These are phyloP conservation scores for Microbotryum scabiosae DNA, from an alignment of 1,284 basidiomycete genomes.

Conservation along the genomic window DNA sequence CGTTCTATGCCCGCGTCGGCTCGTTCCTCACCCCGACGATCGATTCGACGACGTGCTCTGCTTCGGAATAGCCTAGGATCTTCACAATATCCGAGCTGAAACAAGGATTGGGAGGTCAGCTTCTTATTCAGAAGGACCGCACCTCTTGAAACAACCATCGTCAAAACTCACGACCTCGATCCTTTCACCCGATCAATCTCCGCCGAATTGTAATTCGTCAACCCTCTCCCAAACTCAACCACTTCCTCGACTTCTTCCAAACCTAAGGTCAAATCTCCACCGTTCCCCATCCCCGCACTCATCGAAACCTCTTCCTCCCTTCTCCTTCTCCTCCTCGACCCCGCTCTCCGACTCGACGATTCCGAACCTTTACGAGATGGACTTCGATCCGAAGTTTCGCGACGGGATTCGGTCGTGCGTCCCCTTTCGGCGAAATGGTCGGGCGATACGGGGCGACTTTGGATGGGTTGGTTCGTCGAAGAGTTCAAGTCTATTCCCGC, in stretches of 20 bases:
- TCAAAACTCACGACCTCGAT: constrained; percentile 61
- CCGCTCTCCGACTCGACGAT: too few species aligned
- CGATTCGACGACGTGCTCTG: constrained; percentile 92
- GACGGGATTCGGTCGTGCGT: too few species aligned
- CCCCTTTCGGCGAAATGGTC: constrained; percentile 20
- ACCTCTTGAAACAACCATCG: not conserved
- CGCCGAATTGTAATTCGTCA: constrained; percentile 91
- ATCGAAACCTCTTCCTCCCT: not conserved
- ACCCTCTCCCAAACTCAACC: constrained; percentile 81
- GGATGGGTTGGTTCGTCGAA: not conserved
- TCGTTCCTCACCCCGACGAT: constrained; percentile 47
- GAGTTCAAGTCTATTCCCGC: too few species aligned
- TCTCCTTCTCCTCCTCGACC: not conserved
- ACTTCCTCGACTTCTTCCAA: constrained; percentile 60
- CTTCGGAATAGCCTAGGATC: constrained; percentile 83
- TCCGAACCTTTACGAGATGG: too few species aligned
- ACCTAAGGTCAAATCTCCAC: not conserved
- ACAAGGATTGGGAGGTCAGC: not conserved
- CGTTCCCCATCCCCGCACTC: not conserved
- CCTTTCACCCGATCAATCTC: constrained; percentile 87
- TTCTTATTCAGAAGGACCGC: not conserved
- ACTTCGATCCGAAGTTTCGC: too few species aligned
- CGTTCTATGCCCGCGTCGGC: too few species aligned
- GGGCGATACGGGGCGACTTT: constrained; percentile 16
- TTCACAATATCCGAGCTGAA: constrained; percentile 68